Evolutionary conservation across 1,284 basidiomycete genomes (phyloP), one percentile per base, ranked within the genome.

Genomic region (Mycena citricolor): DNA sequence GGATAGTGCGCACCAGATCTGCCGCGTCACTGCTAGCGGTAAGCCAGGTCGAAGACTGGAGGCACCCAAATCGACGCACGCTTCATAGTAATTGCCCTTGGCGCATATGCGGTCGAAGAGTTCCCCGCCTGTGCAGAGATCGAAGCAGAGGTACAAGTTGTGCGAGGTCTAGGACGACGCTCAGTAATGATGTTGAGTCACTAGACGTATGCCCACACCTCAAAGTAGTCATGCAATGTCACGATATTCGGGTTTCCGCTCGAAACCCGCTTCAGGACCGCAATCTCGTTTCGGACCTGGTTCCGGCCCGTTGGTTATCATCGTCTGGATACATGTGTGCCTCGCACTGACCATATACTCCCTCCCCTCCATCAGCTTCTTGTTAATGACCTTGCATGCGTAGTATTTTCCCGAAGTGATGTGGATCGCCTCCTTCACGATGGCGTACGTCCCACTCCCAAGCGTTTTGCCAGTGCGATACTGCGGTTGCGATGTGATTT

Each of bases 81-180:
- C 83, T 66, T 97, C 94, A 62, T 92, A 94, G 67, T 97, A 97
- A 64, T 92, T 93, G 32, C 94, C 94, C 62, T 94, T 90, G 19
- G 94, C 92, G 62, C 95, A 98, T 72, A 98, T 98, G 40, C 95
- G 81, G 66, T 99, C 95, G 59, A 99, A 99, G n/a, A 99, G 81
- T 67, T 99, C 95, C 28, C 95, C 95, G 39, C 95, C 95, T 1
- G 91, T 94, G 70, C 95, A 98, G 11, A 99, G 79, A 66, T 97
- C 95, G 62, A 97, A 97, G 54, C 90, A 89, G 49, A 98, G 86
- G 61, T 92, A 94, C 54, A 94, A 79, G 61, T 97, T 97, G 69
- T 97, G 91, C 19, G 89, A 74, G 26, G 94, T 97, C 85, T 89
- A 42, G 11, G 16, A 2, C 24, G 20, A 26, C 14, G n/a, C 11